A percentile compares a stretch with the other conserved stretches of the same genome.
Evolutionary conservation across 306 rosid species (phyloP).

Genomic region (cucumber (Cucumis sativus)): Cucumber_9930_V3 NC_026661.2:17636501-17637000

Average conservation of each 20-base stretch:
- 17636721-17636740: background rate
- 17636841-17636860: too few species aligned
- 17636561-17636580: conserved; percentile 7
- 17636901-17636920: too few species aligned
- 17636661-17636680: background rate
- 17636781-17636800: background rate
- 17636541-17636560: conserved; percentile 81
- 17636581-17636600: conserved; percentile 3
- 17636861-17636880: too few species aligned
- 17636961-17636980: too few species aligned
- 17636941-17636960: too few species aligned
- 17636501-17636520: conserved; percentile 53
- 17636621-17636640: background rate
- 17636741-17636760: background rate
- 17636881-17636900: too few species aligned
- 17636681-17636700: background rate
- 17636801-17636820: background rate
- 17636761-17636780: background rate
- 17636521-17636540: conserved; percentile 72
- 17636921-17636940: too few species aligned
- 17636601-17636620: background rate
- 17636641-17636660: background rate
- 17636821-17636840: too few species aligned
- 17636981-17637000: background rate
- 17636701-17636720: background rate